Evolutionary conservation across 768 basidiomycete genomes (phyloP).

Genomic region (Tricholoma matsutake): DNA sequence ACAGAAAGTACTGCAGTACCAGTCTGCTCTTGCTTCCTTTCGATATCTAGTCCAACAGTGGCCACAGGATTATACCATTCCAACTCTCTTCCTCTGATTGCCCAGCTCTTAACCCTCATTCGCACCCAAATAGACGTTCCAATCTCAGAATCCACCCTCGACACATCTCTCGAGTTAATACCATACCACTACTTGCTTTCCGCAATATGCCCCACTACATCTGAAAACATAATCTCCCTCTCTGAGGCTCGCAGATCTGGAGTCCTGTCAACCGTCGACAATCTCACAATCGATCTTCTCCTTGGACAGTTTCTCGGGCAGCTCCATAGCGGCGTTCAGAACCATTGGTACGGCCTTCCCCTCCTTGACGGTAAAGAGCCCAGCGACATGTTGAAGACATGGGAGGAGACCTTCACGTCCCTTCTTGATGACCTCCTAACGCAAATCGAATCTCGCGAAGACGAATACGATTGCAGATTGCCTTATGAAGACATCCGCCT

Average conservation of each 20-base stretch:
- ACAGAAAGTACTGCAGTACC: conserved; percentile 1
- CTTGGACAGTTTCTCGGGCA: conserved; percentile 59
- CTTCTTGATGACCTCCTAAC: conserved; percentile 56
- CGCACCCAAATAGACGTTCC: conserved; percentile 47
- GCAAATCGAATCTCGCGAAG: conserved; percentile 32
- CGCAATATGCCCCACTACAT: conserved; percentile 35
- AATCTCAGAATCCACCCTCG: conserved; percentile 45
- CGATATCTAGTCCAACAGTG: conserved; percentile 20
- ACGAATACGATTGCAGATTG: conserved; percentile 23
- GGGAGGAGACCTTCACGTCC: conserved; percentile 71
- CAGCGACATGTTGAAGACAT: conserved; percentile 52
- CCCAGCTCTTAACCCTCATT: conserved; percentile 40
- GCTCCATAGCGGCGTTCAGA: conserved; percentile 64
- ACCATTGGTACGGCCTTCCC: conserved; percentile 72
- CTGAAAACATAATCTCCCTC: conserved; percentile 33
- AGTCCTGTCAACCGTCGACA: conserved; percentile 36
- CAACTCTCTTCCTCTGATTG: conserved; percentile 37
- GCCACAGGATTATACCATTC: conserved; percentile 23
- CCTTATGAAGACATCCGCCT: conserved; percentile 44
- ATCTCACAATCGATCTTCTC: conserved; percentile 51
- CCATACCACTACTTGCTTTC: conserved; percentile 55
- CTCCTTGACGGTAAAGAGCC: conserved; percentile 20
- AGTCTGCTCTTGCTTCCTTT: conserved; percentile 26
- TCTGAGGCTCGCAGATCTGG: conserved; percentile 34
- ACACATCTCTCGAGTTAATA: conserved; percentile 40